Conservation (phyloP, 2,329 filamentous ascomycete species). For the Neonectria hederae region DNA sequence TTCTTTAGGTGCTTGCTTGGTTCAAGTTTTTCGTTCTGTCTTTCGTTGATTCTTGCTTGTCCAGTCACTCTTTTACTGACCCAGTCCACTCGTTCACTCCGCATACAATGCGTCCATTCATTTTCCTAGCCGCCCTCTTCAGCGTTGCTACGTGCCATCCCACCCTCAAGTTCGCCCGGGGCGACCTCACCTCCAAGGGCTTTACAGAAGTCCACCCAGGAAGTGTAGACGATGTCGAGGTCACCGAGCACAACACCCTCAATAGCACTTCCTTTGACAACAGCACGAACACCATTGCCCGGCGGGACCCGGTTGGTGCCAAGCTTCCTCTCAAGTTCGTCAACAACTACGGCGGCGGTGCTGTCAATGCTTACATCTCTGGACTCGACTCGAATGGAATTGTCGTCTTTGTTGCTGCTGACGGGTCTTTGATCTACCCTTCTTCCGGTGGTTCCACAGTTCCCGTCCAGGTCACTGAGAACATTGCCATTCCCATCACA, state of each 20-base stretch:
- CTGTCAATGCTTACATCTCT: slow-evolving; percentile 57
- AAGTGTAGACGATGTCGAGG: slow-evolving; percentile 44
- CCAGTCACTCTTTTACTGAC: slow-evolving; percentile 17
- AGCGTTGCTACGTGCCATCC: slow-evolving; percentile 31
- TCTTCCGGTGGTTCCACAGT: slow-evolving; percentile 46
- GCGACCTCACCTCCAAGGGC: slow-evolving; percentile 26
- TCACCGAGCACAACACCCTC: slow-evolving; percentile 52
- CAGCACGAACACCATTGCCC: slow-evolving; percentile 12
- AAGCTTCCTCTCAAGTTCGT: slow-evolving; percentile 48
- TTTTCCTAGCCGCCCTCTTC: slow-evolving; percentile 34
- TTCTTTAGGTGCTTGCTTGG: background rate
- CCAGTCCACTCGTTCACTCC: slow-evolving; percentile 13
- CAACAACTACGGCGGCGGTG: slow-evolving; percentile 54
- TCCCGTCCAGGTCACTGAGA: slow-evolving; percentile 50
- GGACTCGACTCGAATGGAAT: slow-evolving; percentile 52
- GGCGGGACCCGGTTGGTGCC: slow-evolving; percentile 14
- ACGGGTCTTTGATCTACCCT: slow-evolving; percentile 56
- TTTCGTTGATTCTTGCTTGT: slow-evolving; percentile 3
- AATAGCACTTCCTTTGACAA: slow-evolving; percentile 48
- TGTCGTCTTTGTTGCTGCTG: slow-evolving; percentile 55
- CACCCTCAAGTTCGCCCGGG: slow-evolving; percentile 18
- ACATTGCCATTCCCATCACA: slow-evolving; percentile 56
- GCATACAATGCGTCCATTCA: slow-evolving; percentile 38
- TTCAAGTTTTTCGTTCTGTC: background rate
- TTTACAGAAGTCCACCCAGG: slow-evolving; percentile 48